A percentile compares a stretch with the other conserved stretches of the same genome.
Conservation (phyloP, 176 grass and related monocot genomes). For the Cymbopogon citratus region DNA sequence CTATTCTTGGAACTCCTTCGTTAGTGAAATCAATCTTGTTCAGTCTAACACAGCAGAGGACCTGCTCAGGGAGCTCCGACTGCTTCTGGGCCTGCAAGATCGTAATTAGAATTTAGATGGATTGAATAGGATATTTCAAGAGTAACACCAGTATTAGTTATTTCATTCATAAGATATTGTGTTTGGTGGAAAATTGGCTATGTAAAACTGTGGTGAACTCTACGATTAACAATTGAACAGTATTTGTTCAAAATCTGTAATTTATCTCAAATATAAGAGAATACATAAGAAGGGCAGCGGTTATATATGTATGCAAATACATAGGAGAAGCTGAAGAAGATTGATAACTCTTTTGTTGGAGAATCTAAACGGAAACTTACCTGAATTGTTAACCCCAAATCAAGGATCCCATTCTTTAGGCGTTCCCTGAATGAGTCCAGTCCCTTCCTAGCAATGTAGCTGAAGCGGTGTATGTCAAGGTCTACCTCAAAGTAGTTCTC, state of each 20-base stretch:
- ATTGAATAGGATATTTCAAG: neutral
- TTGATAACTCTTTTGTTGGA: neutral
- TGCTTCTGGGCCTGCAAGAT: slow-evolving; percentile 75
- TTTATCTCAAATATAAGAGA: neutral
- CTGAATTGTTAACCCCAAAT: slow-evolving; percentile 95
- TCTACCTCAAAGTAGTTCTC: slow-evolving; percentile 93
- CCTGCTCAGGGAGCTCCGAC: slow-evolving; percentile 91
- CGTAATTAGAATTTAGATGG: neutral
- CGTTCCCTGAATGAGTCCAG: slow-evolving; percentile 86
- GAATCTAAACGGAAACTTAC: slow-evolving; percentile 16
- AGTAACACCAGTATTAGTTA: neutral
- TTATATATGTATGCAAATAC: neutral
- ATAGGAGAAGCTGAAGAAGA: neutral
- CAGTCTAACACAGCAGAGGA: slow-evolving; percentile 80
- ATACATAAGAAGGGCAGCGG: neutral
- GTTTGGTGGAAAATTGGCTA: neutral
- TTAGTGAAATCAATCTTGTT: slow-evolving; percentile 89
- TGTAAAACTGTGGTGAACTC: neutral
- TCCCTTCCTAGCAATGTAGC: slow-evolving; percentile 90
- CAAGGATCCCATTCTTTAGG: slow-evolving; percentile 77
- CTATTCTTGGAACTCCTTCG: slow-evolving; percentile 74
- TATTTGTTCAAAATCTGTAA: neutral
- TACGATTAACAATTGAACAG: neutral
- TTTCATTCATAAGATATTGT: neutral
- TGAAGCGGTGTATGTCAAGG: slow-evolving; percentile 97